phyloP scores from a whole-genome alignment of 2,329 filamentous ascomycete species.

The Alternaria ventricosa region DNA sequence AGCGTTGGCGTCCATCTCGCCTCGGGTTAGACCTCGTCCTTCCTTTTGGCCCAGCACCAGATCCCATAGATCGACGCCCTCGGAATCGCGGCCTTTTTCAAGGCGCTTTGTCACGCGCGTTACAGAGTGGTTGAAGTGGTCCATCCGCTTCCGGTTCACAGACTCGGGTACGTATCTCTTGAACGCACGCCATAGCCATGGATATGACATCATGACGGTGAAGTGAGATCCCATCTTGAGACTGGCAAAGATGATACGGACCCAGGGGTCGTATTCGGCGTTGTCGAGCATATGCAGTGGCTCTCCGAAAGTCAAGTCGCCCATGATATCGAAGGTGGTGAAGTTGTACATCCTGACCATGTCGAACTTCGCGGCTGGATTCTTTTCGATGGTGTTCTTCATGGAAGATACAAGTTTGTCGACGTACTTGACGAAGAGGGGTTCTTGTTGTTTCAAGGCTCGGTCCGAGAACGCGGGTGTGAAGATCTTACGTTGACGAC shows the following conservation, averaged over 20 bases:
- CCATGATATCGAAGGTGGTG: constrained; percentile 45
- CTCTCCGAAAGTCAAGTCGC: constrained; percentile 42
- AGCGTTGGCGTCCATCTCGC: constrained; percentile 50
- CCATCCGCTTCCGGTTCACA: constrained; percentile 14
- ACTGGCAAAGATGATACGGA: constrained; percentile 31
- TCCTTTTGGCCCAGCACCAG: constrained; percentile 46
- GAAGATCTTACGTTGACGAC: constrained; percentile 49
- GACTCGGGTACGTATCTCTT: constrained; percentile 5
- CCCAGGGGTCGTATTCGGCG: constrained; percentile 30
- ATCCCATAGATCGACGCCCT: constrained; percentile 50
- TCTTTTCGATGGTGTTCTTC: constrained; percentile 32
- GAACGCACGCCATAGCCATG: constrained; percentile 12
- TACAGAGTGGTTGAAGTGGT: constrained; percentile 28
- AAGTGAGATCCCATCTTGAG: constrained; percentile 19
- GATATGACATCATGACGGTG: constrained; percentile 17
- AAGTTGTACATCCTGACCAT: constrained; percentile 45
- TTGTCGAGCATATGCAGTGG: constrained; percentile 39
- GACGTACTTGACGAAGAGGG: constrained; percentile 50
- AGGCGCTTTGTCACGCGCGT: constrained; percentile 39
- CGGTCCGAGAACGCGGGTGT: constrained; percentile 52
- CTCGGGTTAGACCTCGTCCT: constrained; percentile 30
- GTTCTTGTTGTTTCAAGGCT: constrained; percentile 51
- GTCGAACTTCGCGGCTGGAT: constrained; percentile 40
- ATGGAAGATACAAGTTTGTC: constrained; percentile 50
- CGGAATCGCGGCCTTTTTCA: constrained; percentile 29